Evolutionary conservation across 2,329 filamentous ascomycete species (phyloP), one percentile per base, ranked within the genome.

Genomic region (Aaosphaeria arxii): DNA sequence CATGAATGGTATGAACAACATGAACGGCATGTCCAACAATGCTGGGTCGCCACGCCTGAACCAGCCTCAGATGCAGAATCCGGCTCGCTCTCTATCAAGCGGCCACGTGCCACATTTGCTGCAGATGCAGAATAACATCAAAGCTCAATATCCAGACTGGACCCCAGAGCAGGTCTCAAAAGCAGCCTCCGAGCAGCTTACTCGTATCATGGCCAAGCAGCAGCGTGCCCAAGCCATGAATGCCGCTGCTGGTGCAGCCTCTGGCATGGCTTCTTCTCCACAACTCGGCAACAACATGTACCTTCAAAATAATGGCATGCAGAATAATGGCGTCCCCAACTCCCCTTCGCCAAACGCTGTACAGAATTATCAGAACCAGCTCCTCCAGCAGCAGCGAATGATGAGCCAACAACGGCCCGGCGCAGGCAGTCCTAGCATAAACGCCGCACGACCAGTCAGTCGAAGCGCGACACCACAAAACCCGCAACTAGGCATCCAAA

Each of bases 381-480:
- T 71, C 46, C 59, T 67, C 33, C 63, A 67, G 46, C 68, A 70
- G 49, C 67, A 71, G 51, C 64, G 63, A 45, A 54, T 69, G 54
- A 64, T 71, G 66, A 66, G 59, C 51, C 63, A 64, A 40, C 59
- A 60, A 32, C 50, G 54, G 47, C 66, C 67, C 44, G 62, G 64
- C 44, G 63, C 58, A 28, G 61, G 62, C 28, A 67, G 64, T 49
- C 66, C 65, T 6, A 58, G 59, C 39, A 47, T 69, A 50, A 67
- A 57, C 45, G 30, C 30, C 7, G 62, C 59, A 35, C 54, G 60
- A 48, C 64, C 59, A 44, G 56, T 58, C 35, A 71, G 69, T 49
- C 56, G 69, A 44, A 71, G 69, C 52, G 68, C 66, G 28, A 71
- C 69, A 33, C 69, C 69, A 9, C 67, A 69, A 44, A 69, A 69